These are phyloP conservation scores for Bigelowiella natans DNA, from an alignment of 78 protist species.

Conservation along the genomic window DNA sequence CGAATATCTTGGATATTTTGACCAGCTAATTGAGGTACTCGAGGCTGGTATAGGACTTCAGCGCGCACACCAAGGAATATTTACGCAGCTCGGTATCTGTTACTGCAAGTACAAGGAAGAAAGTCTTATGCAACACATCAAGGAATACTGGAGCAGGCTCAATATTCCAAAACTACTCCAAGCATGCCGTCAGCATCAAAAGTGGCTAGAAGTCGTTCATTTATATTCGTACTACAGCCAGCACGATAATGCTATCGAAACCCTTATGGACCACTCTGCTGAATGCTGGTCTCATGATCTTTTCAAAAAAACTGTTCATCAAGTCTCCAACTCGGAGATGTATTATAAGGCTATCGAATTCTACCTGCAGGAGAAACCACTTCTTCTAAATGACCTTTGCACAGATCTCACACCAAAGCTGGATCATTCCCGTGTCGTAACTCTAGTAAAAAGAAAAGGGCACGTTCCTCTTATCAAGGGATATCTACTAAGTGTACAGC, in stretches of 20 bases:
- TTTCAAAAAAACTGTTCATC: conserved; percentile 79
- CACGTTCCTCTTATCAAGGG: conserved; percentile 80
- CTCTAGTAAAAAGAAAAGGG: conserved; percentile 13
- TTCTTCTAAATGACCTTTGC: conserved; percentile 40
- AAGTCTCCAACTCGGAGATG: conserved; percentile 83
- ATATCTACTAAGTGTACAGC: conserved; percentile 31
- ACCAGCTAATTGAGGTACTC: conserved; percentile 23
- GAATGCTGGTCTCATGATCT: conserved; percentile 84
- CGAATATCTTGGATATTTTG: conserved; percentile 51
- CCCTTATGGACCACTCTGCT: conserved; percentile 87
- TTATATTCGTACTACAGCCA: conserved; percentile 87
- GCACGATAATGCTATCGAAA: conserved; percentile 82
- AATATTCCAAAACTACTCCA: conserved; percentile 81
- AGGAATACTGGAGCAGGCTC: conserved; percentile 64
- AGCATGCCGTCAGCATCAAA: conserved; percentile 73
- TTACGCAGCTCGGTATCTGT: conserved; percentile 92
- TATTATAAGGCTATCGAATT: conserved; percentile 75
- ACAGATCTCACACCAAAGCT: conserved; percentile 74
- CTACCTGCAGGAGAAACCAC: conserved; percentile 64
- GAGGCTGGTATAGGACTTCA: conserved; percentile 72
- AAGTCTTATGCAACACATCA: conserved; percentile 93
- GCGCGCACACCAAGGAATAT: conserved; percentile 94
- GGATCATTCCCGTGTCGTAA: conserved; percentile 63
- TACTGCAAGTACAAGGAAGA: conserved; percentile 63
- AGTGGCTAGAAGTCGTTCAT: conserved; percentile 81